Conservation (phyloP, 2,329 filamentous ascomycete genomes). For the Pyricularia sp. region DNA sequence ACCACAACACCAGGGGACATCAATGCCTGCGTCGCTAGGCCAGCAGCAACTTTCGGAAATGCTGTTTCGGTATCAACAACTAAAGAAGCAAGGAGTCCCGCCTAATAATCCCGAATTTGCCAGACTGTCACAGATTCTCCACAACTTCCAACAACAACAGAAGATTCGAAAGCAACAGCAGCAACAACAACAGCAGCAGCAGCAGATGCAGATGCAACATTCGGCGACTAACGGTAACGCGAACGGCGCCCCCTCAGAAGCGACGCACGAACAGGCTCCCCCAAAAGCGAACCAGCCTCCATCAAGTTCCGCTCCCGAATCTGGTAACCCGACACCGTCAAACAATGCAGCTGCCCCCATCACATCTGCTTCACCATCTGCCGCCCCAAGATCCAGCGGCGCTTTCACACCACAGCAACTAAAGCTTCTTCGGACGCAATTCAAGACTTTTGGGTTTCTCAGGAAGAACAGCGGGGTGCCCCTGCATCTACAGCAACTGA, state of each 20-base stretch:
- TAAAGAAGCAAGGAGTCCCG: constrained; percentile 78
- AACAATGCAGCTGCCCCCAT: constrained; percentile 20
- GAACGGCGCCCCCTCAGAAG: constrained; percentile 37
- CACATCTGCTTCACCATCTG: constrained; percentile 15
- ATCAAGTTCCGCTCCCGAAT: constrained; percentile 24
- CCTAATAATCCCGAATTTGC: constrained; percentile 79
- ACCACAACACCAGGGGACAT: constrained; percentile 39
- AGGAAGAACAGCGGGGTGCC: constrained; percentile 82
- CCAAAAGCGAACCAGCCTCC: constrained; percentile 25
- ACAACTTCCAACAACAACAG: constrained; percentile 44
- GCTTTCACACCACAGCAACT: constrained; percentile 75
- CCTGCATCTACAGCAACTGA: constrained; percentile 65
- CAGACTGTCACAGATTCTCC: constrained; percentile 68
- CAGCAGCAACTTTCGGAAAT: constrained; percentile 72
- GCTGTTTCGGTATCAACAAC: constrained; percentile 73
- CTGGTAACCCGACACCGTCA: constrained; percentile 10
- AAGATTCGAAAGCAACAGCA: constrained; percentile 18
- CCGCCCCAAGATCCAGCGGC: constrained; percentile 25
- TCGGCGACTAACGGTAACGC: constrained; percentile 38
- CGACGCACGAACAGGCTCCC: constrained; percentile 24
- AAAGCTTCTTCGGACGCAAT: constrained; percentile 70
- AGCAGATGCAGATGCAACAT: constrained; percentile 36
- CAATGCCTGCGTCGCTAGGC: constrained; percentile 58
- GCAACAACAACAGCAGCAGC: constrained; percentile 20
- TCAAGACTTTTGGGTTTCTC: constrained; percentile 82